Evolutionary conservation across 225 moss, liverwort and hornwort genomes (phyloP).

Genomic region (Lunularia cruciata): DNA sequence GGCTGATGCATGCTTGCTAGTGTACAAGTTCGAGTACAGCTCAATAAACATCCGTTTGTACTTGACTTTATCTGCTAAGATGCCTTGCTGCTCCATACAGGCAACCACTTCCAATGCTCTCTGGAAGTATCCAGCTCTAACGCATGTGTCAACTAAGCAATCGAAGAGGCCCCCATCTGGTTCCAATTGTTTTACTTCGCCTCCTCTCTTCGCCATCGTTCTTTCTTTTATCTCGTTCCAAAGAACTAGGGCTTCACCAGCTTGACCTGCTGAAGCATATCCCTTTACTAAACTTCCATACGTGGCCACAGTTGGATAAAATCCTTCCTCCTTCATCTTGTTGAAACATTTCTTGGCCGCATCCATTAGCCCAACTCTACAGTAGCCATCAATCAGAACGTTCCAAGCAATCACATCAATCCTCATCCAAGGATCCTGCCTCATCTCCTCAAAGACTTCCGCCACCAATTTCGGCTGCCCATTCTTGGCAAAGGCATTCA

Average conservation of each 20-base stretch:
- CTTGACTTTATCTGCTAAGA: slow-evolving; percentile 85
- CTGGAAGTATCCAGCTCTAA: slow-evolving; percentile 90
- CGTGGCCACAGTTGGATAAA: slow-evolving; percentile 74
- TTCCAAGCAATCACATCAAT: slow-evolving; percentile 93
- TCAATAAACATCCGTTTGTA: slow-evolving; percentile 99
- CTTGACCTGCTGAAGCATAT: slow-evolving; percentile 54
- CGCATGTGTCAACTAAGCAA: slow-evolving; percentile 78
- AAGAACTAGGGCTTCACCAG: slow-evolving; percentile 77
- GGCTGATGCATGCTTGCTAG: slow-evolving; percentile 84
- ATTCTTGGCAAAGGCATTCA: slow-evolving; percentile 88
- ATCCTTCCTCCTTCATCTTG: slow-evolving; percentile 78
- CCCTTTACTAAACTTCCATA: slow-evolving; percentile 82
- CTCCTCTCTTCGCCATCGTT: slow-evolving; percentile 47
- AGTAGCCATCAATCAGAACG: slow-evolving; percentile 82
- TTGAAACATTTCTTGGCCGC: slow-evolving; percentile 65
- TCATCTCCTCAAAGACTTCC: slow-evolving; percentile 90
- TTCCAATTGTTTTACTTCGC: slow-evolving; percentile 56
- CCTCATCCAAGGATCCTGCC: slow-evolving; percentile 58
- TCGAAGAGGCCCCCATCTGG: slow-evolving; percentile 89
- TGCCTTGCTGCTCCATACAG: slow-evolving; percentile 93
- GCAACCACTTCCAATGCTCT: slow-evolving; percentile 89
- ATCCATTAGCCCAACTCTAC: slow-evolving; percentile 65
- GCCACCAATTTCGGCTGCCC: slow-evolving; percentile 75
- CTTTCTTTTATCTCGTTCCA: slow-evolving; percentile 91
- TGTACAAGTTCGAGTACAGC: slow-evolving; percentile 84